Base-by-base conservation (phyloP, 164 flowering plant genomes). In the Nelumbo lutea region DNA sequence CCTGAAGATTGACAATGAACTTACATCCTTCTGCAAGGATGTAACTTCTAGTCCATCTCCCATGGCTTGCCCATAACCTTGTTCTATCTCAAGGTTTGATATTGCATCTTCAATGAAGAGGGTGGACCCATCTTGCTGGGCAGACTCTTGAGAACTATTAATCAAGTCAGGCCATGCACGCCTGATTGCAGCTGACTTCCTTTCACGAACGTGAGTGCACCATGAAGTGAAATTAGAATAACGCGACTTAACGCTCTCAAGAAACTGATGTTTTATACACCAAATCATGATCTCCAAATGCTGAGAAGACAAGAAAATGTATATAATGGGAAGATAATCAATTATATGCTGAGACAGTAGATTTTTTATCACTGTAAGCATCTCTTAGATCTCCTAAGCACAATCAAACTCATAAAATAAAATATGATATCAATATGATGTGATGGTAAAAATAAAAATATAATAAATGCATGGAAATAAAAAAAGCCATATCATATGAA, bases 81-180 rank as follows among this genome's bases (percentile, higher is more conserved):
- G 76, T 68, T 85, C 96, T 41, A 78, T 73, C 51, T 85, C 92
- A 70, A 96, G 86, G 84, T 96, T 88, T 63, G 77, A 77, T 51
- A 96, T 77, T 40, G 99, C 99, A 77, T 93, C 99, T 79, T 96
- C 99, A 77, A 96, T 90, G 76, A 96, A 96, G 52, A 96, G 86
- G 1, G 81, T 80, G 53, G 97, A 81, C 1, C 81, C 86, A 73
- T 73, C 79, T 61, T 72, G 85, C 73, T 62, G 42, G 43, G 74
- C 46, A 69, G 84, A 70, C 59, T 84, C 89, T 6, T 75, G 67
- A 68, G 83, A 77, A 59, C 58, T 65, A 68, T 80, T 76, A 64
- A 79, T 62, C 55, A 78, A 74, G 70, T 85, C 87, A 47, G 96
- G 93, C 97, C 97, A 93, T 55, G 96, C 80, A 66, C 99, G 88